These are phyloP conservation scores for Neurospora sp. DNA, from an alignment of 495 filamentous ascomycete genomes.

Conservation along the genomic window DNA sequence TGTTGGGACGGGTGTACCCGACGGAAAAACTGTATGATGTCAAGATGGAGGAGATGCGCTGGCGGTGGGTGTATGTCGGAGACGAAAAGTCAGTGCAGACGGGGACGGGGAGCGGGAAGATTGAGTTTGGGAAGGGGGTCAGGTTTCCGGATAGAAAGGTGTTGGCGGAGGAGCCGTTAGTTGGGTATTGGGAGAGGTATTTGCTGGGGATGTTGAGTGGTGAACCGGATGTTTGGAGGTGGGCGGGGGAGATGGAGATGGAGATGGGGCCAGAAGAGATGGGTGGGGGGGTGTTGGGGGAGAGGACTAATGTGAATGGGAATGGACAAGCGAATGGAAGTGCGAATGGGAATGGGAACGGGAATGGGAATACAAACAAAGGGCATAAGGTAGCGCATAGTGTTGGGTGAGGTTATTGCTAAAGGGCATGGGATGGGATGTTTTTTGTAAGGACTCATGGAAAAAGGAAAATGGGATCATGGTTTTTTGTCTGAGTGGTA, in stretches of 20 bases:
- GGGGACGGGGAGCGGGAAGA: slow-evolving; percentile 17
- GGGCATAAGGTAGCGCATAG: background rate
- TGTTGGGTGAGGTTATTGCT: background rate
- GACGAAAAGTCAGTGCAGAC: slow-evolving; percentile 27
- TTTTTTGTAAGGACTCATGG: background rate
- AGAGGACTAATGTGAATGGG: background rate
- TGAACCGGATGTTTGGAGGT: slow-evolving; percentile 22
- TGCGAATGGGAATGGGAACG: background rate
- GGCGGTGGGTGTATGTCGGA: slow-evolving; percentile 27
- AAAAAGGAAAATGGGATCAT: background rate
- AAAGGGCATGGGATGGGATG: background rate
- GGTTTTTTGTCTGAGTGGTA: background rate
- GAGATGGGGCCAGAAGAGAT: background rate
- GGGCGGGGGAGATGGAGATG: slow-evolving; percentile 2
- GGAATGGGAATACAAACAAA: background rate
- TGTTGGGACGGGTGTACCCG: slow-evolving; percentile 9
- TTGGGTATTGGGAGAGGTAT: slow-evolving; percentile 21
- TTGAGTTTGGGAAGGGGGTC: slow-evolving; percentile 24
- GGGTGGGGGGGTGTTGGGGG: background rate
- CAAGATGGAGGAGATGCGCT: slow-evolving; percentile 8
- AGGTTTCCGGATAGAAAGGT: slow-evolving; percentile 20
- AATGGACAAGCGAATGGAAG: background rate
- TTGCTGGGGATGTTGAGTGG: slow-evolving; percentile 14
- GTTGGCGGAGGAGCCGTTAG: slow-evolving; percentile 21
- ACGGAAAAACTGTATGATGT: slow-evolving; percentile 5